Percentiles rank a stretch among this genome's conserved stretches.
Evolutionary conservation across 164 flowering plant genomes (phyloP).

Genomic region (Cinnamomum chago): DNA sequence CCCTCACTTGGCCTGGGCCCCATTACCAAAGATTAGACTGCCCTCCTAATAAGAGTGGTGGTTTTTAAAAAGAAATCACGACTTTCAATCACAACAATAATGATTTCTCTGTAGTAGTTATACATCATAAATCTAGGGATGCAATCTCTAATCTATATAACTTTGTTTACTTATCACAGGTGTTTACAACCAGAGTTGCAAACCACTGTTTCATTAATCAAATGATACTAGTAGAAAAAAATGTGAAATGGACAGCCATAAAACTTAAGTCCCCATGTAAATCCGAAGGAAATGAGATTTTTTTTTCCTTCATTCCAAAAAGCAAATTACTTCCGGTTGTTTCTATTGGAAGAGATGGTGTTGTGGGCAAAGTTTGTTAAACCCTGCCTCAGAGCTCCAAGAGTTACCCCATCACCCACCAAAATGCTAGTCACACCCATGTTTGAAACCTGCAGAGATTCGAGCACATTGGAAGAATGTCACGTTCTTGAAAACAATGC

Average conservation of each 20-base stretch:
- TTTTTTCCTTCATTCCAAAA: background rate
- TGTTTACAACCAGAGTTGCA: background rate
- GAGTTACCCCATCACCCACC: conserved; percentile 68
- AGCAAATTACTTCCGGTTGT: conserved; percentile 10
- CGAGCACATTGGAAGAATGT: background rate
- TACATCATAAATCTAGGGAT: no score
- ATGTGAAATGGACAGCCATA: background rate
- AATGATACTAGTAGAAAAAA: no score
- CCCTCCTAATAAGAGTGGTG: no score
- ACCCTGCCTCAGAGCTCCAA: conserved; percentile 70
- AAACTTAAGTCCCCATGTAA: background rate
- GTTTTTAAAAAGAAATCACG: no score
- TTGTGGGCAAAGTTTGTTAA: conserved; percentile 48
- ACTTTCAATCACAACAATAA: no score
- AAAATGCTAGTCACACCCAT: conserved; percentile 90
- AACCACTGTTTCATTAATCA: background rate
- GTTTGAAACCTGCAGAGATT: conserved; percentile 56
- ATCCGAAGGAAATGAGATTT: background rate
- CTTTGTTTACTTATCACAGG: no score
- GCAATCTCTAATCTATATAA: no score
- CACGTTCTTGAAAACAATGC: background rate
- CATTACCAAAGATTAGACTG: no score
- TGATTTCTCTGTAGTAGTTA: no score
- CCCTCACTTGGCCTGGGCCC: no score
- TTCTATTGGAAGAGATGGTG: conserved; percentile 23